Evolutionary conservation across 331 rosid species (phyloP).

Genomic region (Malus hybrid): DNA sequence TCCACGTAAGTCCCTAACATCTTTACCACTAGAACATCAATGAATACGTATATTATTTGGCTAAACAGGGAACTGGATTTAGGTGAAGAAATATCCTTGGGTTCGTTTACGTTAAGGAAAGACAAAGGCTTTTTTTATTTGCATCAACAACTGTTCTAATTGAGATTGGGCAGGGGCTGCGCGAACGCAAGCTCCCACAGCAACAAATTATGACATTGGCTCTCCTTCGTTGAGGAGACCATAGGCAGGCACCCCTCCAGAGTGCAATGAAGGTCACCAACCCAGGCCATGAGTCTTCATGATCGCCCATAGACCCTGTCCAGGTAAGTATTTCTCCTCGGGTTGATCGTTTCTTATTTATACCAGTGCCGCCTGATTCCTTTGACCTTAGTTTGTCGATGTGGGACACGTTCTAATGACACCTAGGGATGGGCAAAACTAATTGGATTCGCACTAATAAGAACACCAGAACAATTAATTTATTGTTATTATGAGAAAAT

Average conservation of each 20-base stretch:
- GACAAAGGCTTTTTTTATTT: too few species aligned
- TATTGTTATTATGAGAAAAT: too few species aligned
- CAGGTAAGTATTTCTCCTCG: neutral
- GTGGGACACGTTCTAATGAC: conserved; percentile 23
- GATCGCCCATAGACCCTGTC: conserved; percentile 31
- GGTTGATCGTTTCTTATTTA: neutral
- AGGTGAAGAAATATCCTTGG: too few species aligned
- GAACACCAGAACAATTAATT: too few species aligned
- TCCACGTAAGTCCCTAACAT: too few species aligned
- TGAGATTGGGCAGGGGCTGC: conserved; percentile 15
- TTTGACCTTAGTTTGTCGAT: neutral
- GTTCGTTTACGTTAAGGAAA: too few species aligned
- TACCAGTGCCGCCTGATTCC: neutral
- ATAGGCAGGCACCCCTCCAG: conserved; percentile 17
- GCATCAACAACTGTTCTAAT: too few species aligned
- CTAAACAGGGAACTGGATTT: too few species aligned
- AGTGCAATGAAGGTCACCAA: conserved; percentile 29
- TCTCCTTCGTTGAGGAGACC: conserved; percentile 32
- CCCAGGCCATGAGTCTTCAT: conserved; percentile 18
- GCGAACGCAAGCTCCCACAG: conserved; percentile 33
- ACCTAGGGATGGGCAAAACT: too few species aligned
- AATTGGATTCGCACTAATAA: too few species aligned
- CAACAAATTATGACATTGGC: conserved; percentile 29
- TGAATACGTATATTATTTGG: too few species aligned
- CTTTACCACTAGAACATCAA: too few species aligned